Percentiles rank a stretch among this genome's conserved stretches.
These are phyloP conservation scores for Boechera stricta DNA, from an alignment of 345 rosid species.

Conservation along the genomic window DNA sequence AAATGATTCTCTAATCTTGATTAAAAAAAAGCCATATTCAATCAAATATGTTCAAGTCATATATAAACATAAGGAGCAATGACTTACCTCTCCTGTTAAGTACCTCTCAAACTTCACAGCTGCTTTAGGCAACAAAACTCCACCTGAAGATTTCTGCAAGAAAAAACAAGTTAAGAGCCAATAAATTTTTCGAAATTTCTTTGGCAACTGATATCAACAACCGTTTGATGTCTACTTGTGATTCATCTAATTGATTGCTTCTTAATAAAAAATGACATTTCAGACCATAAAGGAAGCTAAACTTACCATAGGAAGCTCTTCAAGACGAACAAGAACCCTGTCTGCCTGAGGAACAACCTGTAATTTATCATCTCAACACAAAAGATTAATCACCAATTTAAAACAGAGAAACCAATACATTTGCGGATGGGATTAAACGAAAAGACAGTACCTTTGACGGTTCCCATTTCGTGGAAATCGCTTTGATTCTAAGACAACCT, in stretches of 20 bases:
- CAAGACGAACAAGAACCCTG: slow-evolving; percentile 88
- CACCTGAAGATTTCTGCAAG: slow-evolving; percentile 82
- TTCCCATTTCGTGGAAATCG: slow-evolving; percentile 74
- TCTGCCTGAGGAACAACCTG: slow-evolving; percentile 97
- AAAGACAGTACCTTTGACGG: slow-evolving; percentile 65
- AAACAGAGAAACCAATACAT: background rate
- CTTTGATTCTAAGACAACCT: slow-evolving; percentile 64
- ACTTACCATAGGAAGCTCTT: slow-evolving; percentile 63
- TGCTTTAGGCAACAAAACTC: slow-evolving; percentile 87
- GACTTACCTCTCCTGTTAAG: slow-evolving; percentile 80
- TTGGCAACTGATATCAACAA: background rate
- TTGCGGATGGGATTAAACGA: background rate
- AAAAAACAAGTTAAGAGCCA: background rate
- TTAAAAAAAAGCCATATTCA: background rate
- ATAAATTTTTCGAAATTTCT: background rate
- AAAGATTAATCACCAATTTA: background rate
- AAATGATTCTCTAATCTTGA: background rate
- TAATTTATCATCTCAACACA: slow-evolving; percentile 25
- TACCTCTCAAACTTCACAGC: slow-evolving; percentile 92
- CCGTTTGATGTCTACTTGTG: background rate
- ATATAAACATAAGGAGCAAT: slow-evolving; percentile 2
- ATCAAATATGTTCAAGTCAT: slow-evolving; percentile 11
- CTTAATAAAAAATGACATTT: slow-evolving; percentile 6
- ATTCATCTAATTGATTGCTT: background rate
- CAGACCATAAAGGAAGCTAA: background rate